A percentile compares a stretch with the other conserved stretches of the same genome.
Evolutionary conservation across 257 asterid species (phyloP).

Genomic region (Ilex asprella): DNA sequence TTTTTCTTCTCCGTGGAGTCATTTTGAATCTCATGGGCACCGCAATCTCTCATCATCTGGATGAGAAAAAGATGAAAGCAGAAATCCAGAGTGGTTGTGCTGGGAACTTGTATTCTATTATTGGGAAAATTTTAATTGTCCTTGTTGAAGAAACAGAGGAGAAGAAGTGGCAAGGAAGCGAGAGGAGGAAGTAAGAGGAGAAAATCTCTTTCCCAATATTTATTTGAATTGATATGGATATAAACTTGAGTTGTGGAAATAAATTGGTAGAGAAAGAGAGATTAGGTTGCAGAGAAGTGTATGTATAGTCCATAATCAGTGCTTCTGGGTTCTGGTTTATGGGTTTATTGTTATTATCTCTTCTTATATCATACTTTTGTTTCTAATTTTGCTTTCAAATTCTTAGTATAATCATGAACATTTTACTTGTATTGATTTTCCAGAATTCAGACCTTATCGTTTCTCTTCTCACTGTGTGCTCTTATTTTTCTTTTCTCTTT

Average conservation of each 20-base stretch:
- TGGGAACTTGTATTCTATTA: not conserved
- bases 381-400: conserved; percentile 9
- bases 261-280: conserved; percentile 29
- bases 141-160: conserved; percentile 19
- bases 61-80: conserved; percentile 14
- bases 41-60: not conserved
- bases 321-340: conserved; percentile 23
- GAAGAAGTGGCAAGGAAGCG: conserved; percentile 12
- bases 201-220: conserved; percentile 20
- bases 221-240: conserved; percentile 32
- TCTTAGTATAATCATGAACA: conserved; percentile 27
- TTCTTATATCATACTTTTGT: conserved; percentile 15
- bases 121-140: conserved; percentile 32
- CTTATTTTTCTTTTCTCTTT: not conserved
- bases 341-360: conserved; percentile 26
- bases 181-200: conserved; percentile 26
- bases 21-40: conserved; percentile 9
- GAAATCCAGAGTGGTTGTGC: conserved; percentile 17
- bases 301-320: conserved; percentile 41
- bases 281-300: conserved; percentile 36
- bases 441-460: conserved; percentile 17
- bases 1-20: conserved; percentile 23
- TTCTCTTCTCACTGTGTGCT: not conserved
- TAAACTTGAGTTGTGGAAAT: conserved; percentile 37
- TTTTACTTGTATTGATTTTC: conserved; percentile 17